Conservation (phyloP, 306 rosid species). For the Pueraria montana region DNA sequence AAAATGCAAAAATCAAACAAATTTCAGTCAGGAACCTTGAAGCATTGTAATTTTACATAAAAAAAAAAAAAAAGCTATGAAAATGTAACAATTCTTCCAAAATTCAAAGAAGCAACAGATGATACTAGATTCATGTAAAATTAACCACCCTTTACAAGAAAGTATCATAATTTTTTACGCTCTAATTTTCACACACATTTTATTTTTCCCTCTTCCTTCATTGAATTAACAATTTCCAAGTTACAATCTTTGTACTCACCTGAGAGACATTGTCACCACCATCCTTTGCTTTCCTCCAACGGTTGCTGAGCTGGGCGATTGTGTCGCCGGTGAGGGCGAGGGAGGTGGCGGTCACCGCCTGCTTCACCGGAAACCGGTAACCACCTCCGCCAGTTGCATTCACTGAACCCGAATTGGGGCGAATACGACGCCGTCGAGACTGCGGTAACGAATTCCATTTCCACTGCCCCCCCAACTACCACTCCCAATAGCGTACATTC, state of each 20-base stretch:
- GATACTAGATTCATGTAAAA: not conserved
- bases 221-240: not conserved
- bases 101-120: constrained; percentile 4
- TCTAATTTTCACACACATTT: not conserved
- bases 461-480: constrained; percentile 75
- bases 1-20: not conserved
- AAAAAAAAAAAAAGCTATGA: not conserved
- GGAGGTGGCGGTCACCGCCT: constrained; percentile 80
- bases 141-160: not conserved
- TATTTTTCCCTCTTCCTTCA: not conserved
- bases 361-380: constrained; percentile 75
- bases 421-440: constrained; percentile 48
- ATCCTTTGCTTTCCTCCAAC: constrained; percentile 54
- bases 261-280: constrained; percentile 43
- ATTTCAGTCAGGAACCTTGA: not conserved
- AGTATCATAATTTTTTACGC: not conserved
- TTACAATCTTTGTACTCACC: constrained; percentile 46
- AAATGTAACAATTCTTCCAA: not conserved
- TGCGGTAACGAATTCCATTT: constrained; percentile 61
- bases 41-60: not conserved
- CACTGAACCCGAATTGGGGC: constrained; percentile 61
- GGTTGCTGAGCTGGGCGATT: constrained; percentile 57
- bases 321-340: constrained; percentile 63
- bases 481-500: constrained; percentile 76
- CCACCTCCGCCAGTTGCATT: constrained; percentile 62